Conservation (phyloP, 2,329 filamentous ascomycete species). For the Ceratocystis papillata region DNA sequence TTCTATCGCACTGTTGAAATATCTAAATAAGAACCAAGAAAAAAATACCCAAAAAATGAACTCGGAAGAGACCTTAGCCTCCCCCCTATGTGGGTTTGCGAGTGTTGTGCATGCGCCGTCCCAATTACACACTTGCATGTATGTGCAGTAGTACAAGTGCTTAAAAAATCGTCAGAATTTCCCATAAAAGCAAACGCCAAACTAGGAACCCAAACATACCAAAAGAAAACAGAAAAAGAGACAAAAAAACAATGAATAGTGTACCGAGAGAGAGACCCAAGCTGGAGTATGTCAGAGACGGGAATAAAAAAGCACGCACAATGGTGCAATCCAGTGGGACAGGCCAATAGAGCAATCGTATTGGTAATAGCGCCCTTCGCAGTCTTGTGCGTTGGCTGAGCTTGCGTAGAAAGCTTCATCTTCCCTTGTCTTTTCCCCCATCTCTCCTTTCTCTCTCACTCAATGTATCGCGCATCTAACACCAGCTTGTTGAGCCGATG, state of each 20-base stretch:
- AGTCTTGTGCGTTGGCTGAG: neutral
- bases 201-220: constrained; percentile 8
- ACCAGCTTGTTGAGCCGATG: constrained; percentile 41
- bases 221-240: neutral
- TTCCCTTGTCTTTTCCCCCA: neutral
- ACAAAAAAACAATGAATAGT: too few species aligned
- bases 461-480: constrained; percentile 45
- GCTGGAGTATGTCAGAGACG: too few species aligned
- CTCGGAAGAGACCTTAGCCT: too few species aligned
- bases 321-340: too few species aligned
- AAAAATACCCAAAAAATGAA: too few species aligned
- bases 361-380: neutral
- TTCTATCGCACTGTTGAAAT: constrained; percentile 6
- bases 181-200: neutral
- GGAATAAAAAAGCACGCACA: too few species aligned
- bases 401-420: neutral
- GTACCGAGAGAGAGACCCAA: too few species aligned
- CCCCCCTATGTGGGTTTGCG: too few species aligned
- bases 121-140: constrained; percentile 2
- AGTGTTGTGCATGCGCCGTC: constrained; percentile 7
- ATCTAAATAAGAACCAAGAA: constrained; percentile 2
- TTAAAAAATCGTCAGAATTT: constrained; percentile 2
- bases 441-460: constrained; percentile 26
- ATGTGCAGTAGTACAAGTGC: neutral
- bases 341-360: too few species aligned